Evolutionary conservation across 1,139 yeast species (phyloP).

Genomic region (Candida smagusa): DNA sequence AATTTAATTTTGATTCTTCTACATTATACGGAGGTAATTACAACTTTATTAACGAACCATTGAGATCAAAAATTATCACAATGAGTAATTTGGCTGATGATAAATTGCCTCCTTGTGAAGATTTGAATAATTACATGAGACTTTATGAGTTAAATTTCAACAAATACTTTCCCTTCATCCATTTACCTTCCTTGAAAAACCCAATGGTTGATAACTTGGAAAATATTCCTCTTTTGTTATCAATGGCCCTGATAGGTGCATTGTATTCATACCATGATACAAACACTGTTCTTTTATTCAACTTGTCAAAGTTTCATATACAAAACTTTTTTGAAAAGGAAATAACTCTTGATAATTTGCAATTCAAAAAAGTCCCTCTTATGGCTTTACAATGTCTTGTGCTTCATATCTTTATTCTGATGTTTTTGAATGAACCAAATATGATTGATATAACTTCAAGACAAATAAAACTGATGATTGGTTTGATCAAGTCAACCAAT

Average conservation of each 20-base stretch:
- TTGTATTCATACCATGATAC: slow-evolving; percentile 77
- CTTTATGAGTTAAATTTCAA: slow-evolving; percentile 74
- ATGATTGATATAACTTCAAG: slow-evolving; percentile 73
- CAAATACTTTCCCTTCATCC: slow-evolving; percentile 80
- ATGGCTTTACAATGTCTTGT: slow-evolving; percentile 89
- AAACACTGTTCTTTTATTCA: slow-evolving; percentile 73
- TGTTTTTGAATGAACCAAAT: slow-evolving; percentile 73
- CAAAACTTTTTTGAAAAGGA: slow-evolving; percentile 70
- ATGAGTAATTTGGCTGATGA: slow-evolving; percentile 47
- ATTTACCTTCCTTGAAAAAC: slow-evolving; percentile 63
- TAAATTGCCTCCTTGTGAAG: slow-evolving; percentile 74
- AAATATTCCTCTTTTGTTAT: slow-evolving; percentile 71
- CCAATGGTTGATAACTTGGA: slow-evolving; percentile 53
- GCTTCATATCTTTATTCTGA: slow-evolving; percentile 75
- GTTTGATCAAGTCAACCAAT: slow-evolving; percentile 73
- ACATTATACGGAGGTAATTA: slow-evolving; percentile 12
- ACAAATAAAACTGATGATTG: slow-evolving; percentile 75
- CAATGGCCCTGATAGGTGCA: slow-evolving; percentile 90
- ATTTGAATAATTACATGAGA: slow-evolving; percentile 68
- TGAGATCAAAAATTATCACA: slow-evolving; percentile 51
- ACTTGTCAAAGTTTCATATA: slow-evolving; percentile 73
- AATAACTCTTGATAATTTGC: slow-evolving; percentile 41
- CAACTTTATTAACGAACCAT: slow-evolving; percentile 43
- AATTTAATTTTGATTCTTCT: slow-evolving; percentile 12
- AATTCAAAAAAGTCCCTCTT: slow-evolving; percentile 67